Evolutionary conservation across 2,329 filamentous ascomycete species (phyloP).

Genomic region (Ophiocordyceps sinensis): DNA sequence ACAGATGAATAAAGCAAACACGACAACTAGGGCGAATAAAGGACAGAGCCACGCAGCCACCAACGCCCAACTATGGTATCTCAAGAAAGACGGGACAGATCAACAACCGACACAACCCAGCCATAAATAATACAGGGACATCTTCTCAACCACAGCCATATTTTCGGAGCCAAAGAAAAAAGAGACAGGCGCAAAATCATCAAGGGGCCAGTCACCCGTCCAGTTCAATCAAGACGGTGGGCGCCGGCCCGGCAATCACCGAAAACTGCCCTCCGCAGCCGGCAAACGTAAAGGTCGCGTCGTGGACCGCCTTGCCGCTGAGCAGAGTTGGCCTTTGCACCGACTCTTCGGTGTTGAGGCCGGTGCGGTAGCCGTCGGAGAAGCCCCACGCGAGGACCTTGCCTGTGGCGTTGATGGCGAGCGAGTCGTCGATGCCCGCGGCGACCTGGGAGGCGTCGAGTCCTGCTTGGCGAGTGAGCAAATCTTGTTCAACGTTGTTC

Average conservation of each 20-base stretch:
- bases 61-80: too few species aligned
- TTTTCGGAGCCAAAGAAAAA: too few species aligned
- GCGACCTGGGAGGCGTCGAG: neutral
- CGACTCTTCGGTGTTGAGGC: slow-evolving; percentile 37
- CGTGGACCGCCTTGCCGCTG: neutral
- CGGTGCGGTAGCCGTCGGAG: slow-evolving; percentile 57
- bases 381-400: slow-evolving; percentile 62
- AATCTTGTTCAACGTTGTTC: neutral
- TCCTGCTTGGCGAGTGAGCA: neutral
- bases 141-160: too few species aligned
- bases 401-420: slow-evolving; percentile 50
- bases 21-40: too few species aligned
- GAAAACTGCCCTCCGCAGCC: neutral
- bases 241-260: neutral
- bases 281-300: neutral
- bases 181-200: too few species aligned
- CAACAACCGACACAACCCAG: too few species aligned
- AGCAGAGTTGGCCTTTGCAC: neutral
- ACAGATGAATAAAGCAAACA: too few species aligned
- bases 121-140: too few species aligned
- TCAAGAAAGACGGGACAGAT: too few species aligned
- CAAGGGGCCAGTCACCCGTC: too few species aligned
- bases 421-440: slow-evolving; percentile 39
- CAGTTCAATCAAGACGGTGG: too few species aligned
- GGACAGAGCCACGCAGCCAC: too few species aligned